Base-by-base conservation (phyloP, 176 grass and related monocot genomes). In the Ampelocalamus luodianensis region DNA sequence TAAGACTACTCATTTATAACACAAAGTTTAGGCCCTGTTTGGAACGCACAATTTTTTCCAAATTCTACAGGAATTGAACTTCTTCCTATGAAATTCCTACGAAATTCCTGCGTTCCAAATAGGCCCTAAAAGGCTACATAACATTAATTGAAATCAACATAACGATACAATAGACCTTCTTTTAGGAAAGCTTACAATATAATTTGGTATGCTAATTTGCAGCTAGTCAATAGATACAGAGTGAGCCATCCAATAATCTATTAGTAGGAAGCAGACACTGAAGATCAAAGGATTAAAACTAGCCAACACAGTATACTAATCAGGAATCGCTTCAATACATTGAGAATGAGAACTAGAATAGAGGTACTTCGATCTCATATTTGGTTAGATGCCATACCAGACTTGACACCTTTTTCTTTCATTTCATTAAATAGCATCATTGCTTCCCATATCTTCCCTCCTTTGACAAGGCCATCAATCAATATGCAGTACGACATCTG, bases 401-500 rank as follows among this genome's bases (percentile, higher is more conserved):
- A 95, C 85, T 95, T 92, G 51, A 98, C 77, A 60, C 86, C 55
- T 78, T 90, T 98, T 83, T 86, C 85, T 83, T 95, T 90, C 93
- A 98, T 98, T 34, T 87, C 82, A 84, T 79, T 64, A 87, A 98
- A 95, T 80, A 93, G 16, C 58, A 63, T 65, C 20, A 65, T 89
- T 48, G 89, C 93, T 84, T 98, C 96, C 68, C 78, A 44, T 73
- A 98, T 80, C 73, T 87, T 90, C 62, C 91, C 89, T 92, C 71
- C 85, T 92, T 98, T 98, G 77, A 90, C 93, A 89, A 95, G 89
- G 79, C 80, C 89, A 84, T 98, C 96, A 78, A 98, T 90, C 87
- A 95, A 83, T 85, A 98, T 91, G 61, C 93, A 91, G 84, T 98
- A 93, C 67, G 96, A 89, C 83, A 95, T 98, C 96, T 95, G 79